Evolutionary conservation across 208 protist species (phyloP), one percentile per base, ranked within the genome.

Genomic region (Leptomonas pyrrhocoris): DNA sequence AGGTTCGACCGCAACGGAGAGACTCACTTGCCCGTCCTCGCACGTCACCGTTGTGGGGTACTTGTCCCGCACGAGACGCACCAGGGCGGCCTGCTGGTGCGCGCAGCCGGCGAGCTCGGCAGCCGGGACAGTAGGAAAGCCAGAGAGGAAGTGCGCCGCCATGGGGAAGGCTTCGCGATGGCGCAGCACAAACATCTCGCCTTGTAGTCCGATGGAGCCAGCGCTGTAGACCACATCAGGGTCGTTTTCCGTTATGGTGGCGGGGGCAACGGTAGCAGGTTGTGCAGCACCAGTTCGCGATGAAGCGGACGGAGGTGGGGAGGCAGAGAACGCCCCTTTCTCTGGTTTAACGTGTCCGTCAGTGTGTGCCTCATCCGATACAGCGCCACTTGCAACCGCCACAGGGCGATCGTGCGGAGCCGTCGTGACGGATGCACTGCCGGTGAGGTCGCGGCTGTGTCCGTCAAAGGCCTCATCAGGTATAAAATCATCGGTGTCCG

Each of bases 161-260:
- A 94, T 74, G 0, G 83, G 83, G 18, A 89, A 88, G 9, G 55
- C 11, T 16, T 85, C 68, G 7, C 64, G 50, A 25, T 82, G 80
- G 11, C 73, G 73, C 53, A 89, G 69, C 18, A 89, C 74, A 59
- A 93, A 88, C 78, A 90, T 76, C 46, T 93, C 88, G 13, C 75
- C 45, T 23, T 88, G 82, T 38, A 59, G 53, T 1, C 83, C 83
- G 15, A 93, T 63, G 11, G 79, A 84, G 25, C 83, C 88, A 19
- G 85, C 85, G 7, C 82, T 89, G 55, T 80, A 80, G 48, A 93
- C 56, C 8, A 69, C 81, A 4, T 57, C 61, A 2, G 43, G 18
- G 60, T 79, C 57, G 45, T 19, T 31, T 43, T 77, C 73, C 8
- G 77, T 65, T 13, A 45, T 53, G 0, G 46, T 16, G 36, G 34